Base-by-base conservation (phyloP, 2,329 filamentous ascomycete genomes). In the Ustilaginoidea virens region DNA sequence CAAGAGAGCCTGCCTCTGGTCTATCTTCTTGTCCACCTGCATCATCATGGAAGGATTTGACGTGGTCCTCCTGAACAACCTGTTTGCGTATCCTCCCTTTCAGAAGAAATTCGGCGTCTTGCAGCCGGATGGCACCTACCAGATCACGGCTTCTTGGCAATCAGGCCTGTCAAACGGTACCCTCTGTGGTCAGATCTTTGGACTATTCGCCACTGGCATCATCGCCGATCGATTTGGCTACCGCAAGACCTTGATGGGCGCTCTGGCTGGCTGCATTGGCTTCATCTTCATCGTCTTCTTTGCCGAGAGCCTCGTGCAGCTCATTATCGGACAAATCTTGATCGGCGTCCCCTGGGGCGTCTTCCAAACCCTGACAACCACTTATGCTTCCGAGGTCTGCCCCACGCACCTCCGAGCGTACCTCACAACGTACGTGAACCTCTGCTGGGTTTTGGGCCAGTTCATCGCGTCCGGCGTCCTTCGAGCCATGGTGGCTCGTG, bases 251-350 rank as follows among this genome's bases (percentile, higher is more conserved):
- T 52, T 69, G 17, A 52, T 66, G 6, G 52, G 45, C 2, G 52
- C 57, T 0, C 44, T 69, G 5, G 27, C 46, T 2, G 40, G 41
- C 39, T 44, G 55, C 50, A 40, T 50, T 4, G 45, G 43, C 3
- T 63, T 64, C 36, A 58, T 69, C 32, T 65, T 61, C 31, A 52
- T 64, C 32, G 47, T 55, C 27, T 66, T 66, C 45, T 65, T 66
- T 29, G 52, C 57, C 2, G 38, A 53, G 33, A 47, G 45, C 7
- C 45, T 62, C 3, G 35, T 47, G 2, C 46, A 57, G 37, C 52
- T 64, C 0, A 48, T 64, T 3, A 49, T 52, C 4, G 59, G 58
- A 7, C 53, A 64, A 38, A 49, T 66, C 13, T 47, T 65, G 2
- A 55, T 55, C 4, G 62, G 61, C 5, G 44, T 66, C 7, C 59